phyloP scores from a whole-genome alignment of 2,329 filamentous ascomycete species.

The Exophiala sp. region DNA sequence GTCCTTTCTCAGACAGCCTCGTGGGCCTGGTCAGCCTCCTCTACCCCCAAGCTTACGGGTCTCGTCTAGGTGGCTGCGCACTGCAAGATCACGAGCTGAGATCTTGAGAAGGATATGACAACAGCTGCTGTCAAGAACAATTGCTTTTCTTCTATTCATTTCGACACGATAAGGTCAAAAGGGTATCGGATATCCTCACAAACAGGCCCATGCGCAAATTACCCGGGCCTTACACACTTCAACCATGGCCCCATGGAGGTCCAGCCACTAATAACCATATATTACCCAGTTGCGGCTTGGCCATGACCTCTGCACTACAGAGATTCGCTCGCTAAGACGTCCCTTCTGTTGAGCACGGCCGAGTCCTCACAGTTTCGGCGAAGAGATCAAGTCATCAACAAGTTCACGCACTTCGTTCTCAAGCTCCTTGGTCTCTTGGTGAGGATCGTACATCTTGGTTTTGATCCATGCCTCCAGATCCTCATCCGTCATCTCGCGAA shows the following conservation, averaged over 20 bases:
- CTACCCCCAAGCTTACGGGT: no score
- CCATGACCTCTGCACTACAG: no score
- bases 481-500: slow-evolving; percentile 40
- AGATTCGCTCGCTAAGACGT: no score
- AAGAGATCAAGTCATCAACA: slow-evolving; percentile 16
- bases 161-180: neutral
- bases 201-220: neutral
- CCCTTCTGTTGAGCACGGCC: neutral
- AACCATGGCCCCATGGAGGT: no score
- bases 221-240: no score
- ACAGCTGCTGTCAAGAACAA: no score
- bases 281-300: no score
- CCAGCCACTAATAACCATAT: no score
- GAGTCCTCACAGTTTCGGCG: slow-evolving; percentile 16
- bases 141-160: no score
- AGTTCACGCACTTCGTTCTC: slow-evolving; percentile 37
- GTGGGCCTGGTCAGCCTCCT: neutral
- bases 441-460: slow-evolving; percentile 46
- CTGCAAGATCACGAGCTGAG: neutral
- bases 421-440: slow-evolving; percentile 42
- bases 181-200: neutral
- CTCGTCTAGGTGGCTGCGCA: neutral
- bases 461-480: slow-evolving; percentile 45
- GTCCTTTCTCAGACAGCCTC: neutral
- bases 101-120: no score